These are phyloP conservation scores for Rhexocercosporidium sp. DNA, from an alignment of 2,329 filamentous ascomycete species.

Conservation along the genomic window DNA sequence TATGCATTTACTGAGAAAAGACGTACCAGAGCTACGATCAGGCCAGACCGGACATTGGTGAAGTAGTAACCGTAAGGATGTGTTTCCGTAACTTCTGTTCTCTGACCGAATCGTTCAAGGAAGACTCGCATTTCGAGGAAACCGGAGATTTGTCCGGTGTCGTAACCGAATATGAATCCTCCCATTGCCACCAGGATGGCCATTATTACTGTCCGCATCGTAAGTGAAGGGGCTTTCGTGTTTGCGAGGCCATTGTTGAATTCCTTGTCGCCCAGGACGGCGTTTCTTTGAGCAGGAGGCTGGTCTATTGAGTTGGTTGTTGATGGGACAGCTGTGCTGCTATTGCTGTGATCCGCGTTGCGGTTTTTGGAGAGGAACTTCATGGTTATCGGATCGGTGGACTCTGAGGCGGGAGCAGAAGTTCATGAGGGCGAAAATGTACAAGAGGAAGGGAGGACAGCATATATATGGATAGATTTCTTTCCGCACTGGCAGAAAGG, in stretches of 20 bases:
- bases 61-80: conserved; percentile 48
- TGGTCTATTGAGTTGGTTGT: conserved; percentile 18
- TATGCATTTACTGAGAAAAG: conserved; percentile 51
- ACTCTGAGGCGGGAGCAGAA: conserved; percentile 2
- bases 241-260: conserved; percentile 3
- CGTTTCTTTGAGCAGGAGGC: conserved; percentile 5
- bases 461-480: background rate
- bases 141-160: conserved; percentile 52
- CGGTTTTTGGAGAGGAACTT: conserved; percentile 19
- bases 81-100: conserved; percentile 29
- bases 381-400: conserved; percentile 12
- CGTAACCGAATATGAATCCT: conserved; percentile 43
- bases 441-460: background rate
- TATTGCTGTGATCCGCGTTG: conserved; percentile 17
- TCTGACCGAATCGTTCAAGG: conserved; percentile 56
- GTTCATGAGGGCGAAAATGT: background rate
- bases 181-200: conserved; percentile 36
- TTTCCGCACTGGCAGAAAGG: conserved; percentile 4
- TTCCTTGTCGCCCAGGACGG: conserved; percentile 13
- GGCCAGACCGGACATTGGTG: conserved; percentile 64
- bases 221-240: conserved; percentile 21
- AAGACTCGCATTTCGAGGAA: conserved; percentile 68
- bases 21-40: conserved; percentile 61
- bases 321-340: conserved; percentile 18
- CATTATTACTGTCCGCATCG: conserved; percentile 34